A percentile compares a stretch with the other conserved stretches of the same genome.
Conservation (phyloP, 805 yeast species). For the Candida maesae region DNA sequence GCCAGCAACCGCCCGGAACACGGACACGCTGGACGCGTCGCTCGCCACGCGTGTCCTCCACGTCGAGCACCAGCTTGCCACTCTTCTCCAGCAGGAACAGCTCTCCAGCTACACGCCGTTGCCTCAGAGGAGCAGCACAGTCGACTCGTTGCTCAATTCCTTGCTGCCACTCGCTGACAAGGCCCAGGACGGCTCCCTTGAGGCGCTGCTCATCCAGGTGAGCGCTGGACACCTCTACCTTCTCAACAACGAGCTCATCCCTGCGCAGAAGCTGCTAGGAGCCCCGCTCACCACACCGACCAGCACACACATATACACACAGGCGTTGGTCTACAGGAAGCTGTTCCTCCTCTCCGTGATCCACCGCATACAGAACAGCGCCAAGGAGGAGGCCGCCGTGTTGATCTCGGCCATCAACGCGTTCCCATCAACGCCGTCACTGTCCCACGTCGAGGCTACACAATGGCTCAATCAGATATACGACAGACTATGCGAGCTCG, state of each 20-base stretch:
- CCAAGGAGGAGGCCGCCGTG: slow-evolving; percentile 1
- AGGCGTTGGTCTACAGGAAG: slow-evolving; percentile 15
- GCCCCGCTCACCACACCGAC: background rate
- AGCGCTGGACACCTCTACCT: slow-evolving; percentile 4
- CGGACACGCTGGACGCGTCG: background rate
- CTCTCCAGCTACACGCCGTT: background rate
- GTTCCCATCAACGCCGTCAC: slow-evolving; percentile 12
- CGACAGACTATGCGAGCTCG: slow-evolving; percentile 3
- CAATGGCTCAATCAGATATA: slow-evolving; percentile 20
- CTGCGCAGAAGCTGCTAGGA: slow-evolving; percentile 2
- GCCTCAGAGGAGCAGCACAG: background rate
- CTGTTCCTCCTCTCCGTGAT: slow-evolving; percentile 10
- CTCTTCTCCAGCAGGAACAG: background rate
- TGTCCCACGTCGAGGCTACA: slow-evolving; percentile 20
- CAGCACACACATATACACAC: background rate
- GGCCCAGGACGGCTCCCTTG: background rate
- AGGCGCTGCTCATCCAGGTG: slow-evolving; percentile 1
- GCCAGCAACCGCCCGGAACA: background rate
- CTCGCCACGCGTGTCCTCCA: background rate
- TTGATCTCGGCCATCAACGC: slow-evolving; percentile 16
- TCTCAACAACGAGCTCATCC: background rate
- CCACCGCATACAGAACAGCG: slow-evolving; percentile 1
- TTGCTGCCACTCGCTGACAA: background rate
- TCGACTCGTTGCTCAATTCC: background rate
- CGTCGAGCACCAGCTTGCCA: background rate